These are phyloP conservation scores for Setaria italica DNA, from an alignment of 202 grass and related monocot species.

Conservation along the genomic window DNA sequence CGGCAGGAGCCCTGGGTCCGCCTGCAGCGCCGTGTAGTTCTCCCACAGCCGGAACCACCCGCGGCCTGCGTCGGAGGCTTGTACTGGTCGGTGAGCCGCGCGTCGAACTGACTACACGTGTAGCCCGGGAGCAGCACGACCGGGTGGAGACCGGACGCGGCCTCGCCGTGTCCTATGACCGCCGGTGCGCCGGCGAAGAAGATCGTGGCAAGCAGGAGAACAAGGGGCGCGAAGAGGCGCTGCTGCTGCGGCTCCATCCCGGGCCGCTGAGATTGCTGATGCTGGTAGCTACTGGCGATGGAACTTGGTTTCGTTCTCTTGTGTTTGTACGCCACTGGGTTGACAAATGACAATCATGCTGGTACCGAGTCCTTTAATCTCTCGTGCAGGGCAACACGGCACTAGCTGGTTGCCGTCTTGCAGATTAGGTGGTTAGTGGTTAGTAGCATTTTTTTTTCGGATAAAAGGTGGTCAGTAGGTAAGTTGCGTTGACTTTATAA, in stretches of 20 bases:
- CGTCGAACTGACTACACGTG: neutral
- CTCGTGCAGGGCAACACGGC: too few species aligned
- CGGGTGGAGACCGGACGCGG: neutral
- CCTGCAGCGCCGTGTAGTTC: neutral
- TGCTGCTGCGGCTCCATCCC: neutral
- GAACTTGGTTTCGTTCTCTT: too few species aligned
- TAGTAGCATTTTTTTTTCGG: too few species aligned
- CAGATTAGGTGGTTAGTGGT: too few species aligned
- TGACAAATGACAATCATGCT: too few species aligned
- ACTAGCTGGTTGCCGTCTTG: too few species aligned
- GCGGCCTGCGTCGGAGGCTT: neutral
- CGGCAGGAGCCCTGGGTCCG: neutral
- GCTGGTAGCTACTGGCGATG: neutral
- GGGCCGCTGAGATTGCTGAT: neutral
- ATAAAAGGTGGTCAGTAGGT: too few species aligned
- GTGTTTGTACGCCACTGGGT: too few species aligned
- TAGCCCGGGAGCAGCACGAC: neutral
- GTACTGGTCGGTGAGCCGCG: neutral
- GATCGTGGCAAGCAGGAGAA: neutral
- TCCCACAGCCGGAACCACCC: constrained; percentile 16
- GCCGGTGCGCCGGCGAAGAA: neutral
- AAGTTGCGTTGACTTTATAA: too few species aligned
- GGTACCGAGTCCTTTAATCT: too few species aligned
- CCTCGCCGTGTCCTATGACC: neutral
- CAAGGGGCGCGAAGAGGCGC: neutral